Conservation (phyloP, 768 basidiomycete species). For the Boletus tomentosulus region DNA sequence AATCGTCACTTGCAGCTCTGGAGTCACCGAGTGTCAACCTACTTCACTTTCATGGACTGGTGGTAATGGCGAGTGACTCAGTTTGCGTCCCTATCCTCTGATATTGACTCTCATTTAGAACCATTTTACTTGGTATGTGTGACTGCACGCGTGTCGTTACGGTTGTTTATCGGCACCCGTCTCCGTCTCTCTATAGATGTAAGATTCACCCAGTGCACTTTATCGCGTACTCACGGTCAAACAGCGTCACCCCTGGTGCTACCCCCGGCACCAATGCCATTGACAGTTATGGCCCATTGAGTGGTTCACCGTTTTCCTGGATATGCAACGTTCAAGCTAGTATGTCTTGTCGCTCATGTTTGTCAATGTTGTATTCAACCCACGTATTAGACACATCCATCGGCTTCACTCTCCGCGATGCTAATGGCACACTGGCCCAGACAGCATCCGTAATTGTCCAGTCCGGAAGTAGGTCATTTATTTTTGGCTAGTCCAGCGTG, state of each 20-base stretch:
- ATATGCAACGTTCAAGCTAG: slow-evolving; percentile 45
- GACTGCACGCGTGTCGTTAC: background rate
- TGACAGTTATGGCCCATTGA: slow-evolving; percentile 41
- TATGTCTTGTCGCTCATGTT: slow-evolving; percentile 11
- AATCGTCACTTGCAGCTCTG: slow-evolving; percentile 32
- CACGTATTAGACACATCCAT: slow-evolving; percentile 42
- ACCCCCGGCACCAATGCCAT: slow-evolving; percentile 43
- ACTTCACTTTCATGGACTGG: slow-evolving; percentile 50
- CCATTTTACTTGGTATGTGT: slow-evolving; percentile 63
- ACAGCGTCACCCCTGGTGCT: slow-evolving; percentile 53
- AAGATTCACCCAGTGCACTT: background rate
- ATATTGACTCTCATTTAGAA: slow-evolving; percentile 30
- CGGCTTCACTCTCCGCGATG: slow-evolving; percentile 60
- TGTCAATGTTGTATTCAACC: background rate
- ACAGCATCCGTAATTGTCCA: slow-evolving; percentile 50
- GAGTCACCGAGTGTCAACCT: slow-evolving; percentile 56
- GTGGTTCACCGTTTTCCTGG: slow-evolving; percentile 50
- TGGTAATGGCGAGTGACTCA: slow-evolving; percentile 45
- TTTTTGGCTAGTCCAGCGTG: background rate
- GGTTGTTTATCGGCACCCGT: background rate
- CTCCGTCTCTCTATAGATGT: slow-evolving; percentile 34
- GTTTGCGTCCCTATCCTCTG: background rate
- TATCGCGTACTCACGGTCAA: background rate
- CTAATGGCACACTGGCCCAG: slow-evolving; percentile 46
- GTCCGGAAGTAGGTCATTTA: slow-evolving; percentile 43